These are phyloP conservation scores for Elsinoe ampelina DNA, from an alignment of 2,329 filamentous ascomycete genomes.

Conservation along the genomic window DNA sequence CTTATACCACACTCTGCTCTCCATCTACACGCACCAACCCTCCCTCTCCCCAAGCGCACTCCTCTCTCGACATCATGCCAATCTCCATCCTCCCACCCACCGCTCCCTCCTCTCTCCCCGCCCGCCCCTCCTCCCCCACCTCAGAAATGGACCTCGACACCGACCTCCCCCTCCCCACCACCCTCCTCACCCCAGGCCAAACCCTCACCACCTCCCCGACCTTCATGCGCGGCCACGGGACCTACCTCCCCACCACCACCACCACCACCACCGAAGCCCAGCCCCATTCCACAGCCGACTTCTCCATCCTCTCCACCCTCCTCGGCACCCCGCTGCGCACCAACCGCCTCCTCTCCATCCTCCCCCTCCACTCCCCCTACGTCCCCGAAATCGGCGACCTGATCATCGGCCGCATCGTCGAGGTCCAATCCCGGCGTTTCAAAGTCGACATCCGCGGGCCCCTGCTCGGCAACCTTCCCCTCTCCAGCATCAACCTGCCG, in stretches of 20 bases:
- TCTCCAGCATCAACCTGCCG: constrained; percentile 87
- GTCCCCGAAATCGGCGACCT: constrained; percentile 93
- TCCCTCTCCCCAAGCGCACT: neutral
- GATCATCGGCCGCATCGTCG: constrained; percentile 84
- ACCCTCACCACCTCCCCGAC: constrained; percentile 83
- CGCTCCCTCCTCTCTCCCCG: constrained; percentile 25
- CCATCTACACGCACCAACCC: neutral
- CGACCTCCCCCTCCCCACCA: constrained; percentile 35
- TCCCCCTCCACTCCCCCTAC: constrained; percentile 84
- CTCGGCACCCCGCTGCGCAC: constrained; percentile 85
- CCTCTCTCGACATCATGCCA: constrained; percentile 37
- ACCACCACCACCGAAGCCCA: constrained; percentile 31
- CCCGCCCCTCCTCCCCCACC: constrained; percentile 22
- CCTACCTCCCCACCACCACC: constrained; percentile 51
- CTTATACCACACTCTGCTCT: neutral
- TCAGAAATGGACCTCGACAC: constrained; percentile 34
- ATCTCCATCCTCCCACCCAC: constrained; percentile 51
- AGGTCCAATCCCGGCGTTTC: constrained; percentile 91
- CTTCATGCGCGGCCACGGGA: constrained; percentile 97
- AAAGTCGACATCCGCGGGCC: constrained; percentile 87
- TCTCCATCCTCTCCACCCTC: constrained; percentile 74
- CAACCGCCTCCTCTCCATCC: constrained; percentile 91
- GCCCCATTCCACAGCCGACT: constrained; percentile 27
- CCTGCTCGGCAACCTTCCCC: constrained; percentile 72
- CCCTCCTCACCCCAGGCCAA: constrained; percentile 80